A percentile compares a stretch with the other conserved stretches of the same genome.
phyloP scores from a whole-genome alignment of 1,139 yeast genomes.

The Yamadazyma triangularis region DNA sequence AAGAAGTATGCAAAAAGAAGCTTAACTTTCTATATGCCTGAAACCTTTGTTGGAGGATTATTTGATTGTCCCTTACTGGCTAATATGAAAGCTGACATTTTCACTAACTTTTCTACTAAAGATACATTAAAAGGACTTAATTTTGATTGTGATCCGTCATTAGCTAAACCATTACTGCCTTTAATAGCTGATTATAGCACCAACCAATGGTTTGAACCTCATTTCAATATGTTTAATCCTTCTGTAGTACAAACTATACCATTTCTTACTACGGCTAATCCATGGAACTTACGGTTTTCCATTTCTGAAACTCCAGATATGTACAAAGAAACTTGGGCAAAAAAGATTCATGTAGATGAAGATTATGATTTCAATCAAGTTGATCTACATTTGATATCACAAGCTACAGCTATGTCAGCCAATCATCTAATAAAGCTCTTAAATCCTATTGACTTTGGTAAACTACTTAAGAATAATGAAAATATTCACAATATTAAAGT shows the following conservation, averaged over 20 bases:
- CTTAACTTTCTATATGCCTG: slow-evolving; percentile 51
- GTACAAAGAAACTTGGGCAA: slow-evolving; percentile 43
- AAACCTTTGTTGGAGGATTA: slow-evolving; percentile 63
- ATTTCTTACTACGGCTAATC: slow-evolving; percentile 49
- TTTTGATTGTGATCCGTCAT: slow-evolving; percentile 31
- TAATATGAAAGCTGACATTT: slow-evolving; percentile 15
- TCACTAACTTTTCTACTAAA: slow-evolving; percentile 12
- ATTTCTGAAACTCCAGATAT: slow-evolving; percentile 21
- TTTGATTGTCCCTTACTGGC: slow-evolving; percentile 46
- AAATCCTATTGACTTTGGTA: slow-evolving; percentile 23
- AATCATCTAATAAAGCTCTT: slow-evolving; percentile 23
- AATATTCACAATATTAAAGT: slow-evolving; percentile 8
- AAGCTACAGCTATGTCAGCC: slow-evolving; percentile 29
- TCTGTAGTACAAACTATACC: slow-evolving; percentile 50
- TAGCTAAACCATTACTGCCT: slow-evolving; percentile 51
- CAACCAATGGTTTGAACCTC: slow-evolving; percentile 41
- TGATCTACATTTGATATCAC: slow-evolving; percentile 34
- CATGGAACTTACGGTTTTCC: slow-evolving; percentile 40
- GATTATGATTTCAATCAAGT: slow-evolving; percentile 35
- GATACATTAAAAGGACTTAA: slow-evolving; percentile 16
- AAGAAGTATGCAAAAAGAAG: slow-evolving; percentile 52
- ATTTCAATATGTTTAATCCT: slow-evolving; percentile 18
- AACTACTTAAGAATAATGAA: slow-evolving; percentile 9
- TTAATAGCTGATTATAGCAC: slow-evolving; percentile 55
- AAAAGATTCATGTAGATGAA: slow-evolving; percentile 47